These are phyloP conservation scores for Peziza echinospora DNA, from an alignment of 495 filamentous ascomycete genomes.

Conservation along the genomic window DNA sequence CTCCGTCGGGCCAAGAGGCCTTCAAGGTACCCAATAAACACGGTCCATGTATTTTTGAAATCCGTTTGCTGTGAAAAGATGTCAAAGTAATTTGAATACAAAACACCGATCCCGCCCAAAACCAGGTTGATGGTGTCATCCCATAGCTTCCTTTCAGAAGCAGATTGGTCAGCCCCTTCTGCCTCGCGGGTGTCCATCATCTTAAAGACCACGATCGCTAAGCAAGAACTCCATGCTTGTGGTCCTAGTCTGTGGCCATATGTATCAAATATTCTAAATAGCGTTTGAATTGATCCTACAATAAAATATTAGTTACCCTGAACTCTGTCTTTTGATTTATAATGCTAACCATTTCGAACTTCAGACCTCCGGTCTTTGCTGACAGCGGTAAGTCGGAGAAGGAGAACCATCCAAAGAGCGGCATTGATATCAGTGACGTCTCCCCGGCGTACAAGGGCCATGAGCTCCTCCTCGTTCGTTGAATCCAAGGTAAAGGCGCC, in stretches of 20 bases:
- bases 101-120: conserved; percentile 18
- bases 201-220: conserved; percentile 55
- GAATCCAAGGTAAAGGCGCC: conserved; percentile 24
- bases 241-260: conserved; percentile 62
- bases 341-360: conserved; percentile 65
- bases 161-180: conserved; percentile 12
- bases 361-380: conserved; percentile 62
- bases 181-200: conserved; percentile 35
- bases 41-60: conserved; percentile 36
- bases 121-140: conserved; percentile 20
- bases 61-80: conserved; percentile 18
- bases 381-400: conserved; percentile 56
- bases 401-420: conserved; percentile 64
- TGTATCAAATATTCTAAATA: conserved; percentile 78
- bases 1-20: conserved; percentile 35
- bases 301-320: not conserved
- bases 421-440: conserved; percentile 31
- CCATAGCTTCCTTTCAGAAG: conserved; percentile 17
- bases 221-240: conserved; percentile 63
- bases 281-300: conserved; percentile 55
- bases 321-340: too few species aligned
- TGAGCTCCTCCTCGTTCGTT: conserved; percentile 27
- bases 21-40: conserved; percentile 43
- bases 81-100: conserved; percentile 20
- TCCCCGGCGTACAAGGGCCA: conserved; percentile 29